Conservation (phyloP, 2,329 filamentous ascomycete genomes). For the Emergomyces orientalis region DNA sequence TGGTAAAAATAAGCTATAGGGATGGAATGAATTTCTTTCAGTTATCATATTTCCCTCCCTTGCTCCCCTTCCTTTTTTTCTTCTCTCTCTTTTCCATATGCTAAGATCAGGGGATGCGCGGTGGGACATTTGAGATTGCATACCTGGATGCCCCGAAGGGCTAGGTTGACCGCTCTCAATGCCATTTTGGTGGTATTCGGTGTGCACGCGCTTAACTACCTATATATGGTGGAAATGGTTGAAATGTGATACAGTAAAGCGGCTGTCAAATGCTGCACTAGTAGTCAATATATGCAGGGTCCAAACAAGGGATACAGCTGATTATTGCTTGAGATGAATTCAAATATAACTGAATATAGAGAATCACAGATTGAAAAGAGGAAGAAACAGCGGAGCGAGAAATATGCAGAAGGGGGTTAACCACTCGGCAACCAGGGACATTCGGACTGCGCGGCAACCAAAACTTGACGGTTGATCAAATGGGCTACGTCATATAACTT, state of each 20-base stretch:
- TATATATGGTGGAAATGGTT: not conserved
- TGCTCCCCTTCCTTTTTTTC: not conserved
- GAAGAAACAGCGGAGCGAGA: not conserved
- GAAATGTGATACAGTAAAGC: conserved; percentile 14
- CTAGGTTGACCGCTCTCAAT: conserved; percentile 31
- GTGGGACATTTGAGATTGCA: conserved; percentile 9
- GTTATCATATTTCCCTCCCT: not conserved
- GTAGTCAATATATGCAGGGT: not conserved
- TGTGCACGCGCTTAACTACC: not conserved
- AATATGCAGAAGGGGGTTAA: conserved; percentile 9
- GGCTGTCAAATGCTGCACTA: not conserved
- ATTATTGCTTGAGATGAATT: not conserved
- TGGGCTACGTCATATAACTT: not conserved
- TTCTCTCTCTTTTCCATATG: not conserved
- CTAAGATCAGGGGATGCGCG: not conserved
- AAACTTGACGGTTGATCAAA: not conserved
- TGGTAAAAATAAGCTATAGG: conserved; percentile 48
- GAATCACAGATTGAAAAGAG: not conserved
- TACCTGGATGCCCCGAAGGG: conserved; percentile 37
- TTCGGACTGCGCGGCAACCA: not conserved
- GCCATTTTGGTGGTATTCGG: conserved; percentile 28
- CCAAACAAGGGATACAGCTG: not conserved
- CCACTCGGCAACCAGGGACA: not conserved
- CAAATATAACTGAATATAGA: not conserved
- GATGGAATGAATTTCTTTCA: conserved; percentile 8